These are phyloP conservation scores for Cytospora paraplurivora DNA, from an alignment of 2,329 filamentous ascomycete genomes.

Conservation along the genomic window DNA sequence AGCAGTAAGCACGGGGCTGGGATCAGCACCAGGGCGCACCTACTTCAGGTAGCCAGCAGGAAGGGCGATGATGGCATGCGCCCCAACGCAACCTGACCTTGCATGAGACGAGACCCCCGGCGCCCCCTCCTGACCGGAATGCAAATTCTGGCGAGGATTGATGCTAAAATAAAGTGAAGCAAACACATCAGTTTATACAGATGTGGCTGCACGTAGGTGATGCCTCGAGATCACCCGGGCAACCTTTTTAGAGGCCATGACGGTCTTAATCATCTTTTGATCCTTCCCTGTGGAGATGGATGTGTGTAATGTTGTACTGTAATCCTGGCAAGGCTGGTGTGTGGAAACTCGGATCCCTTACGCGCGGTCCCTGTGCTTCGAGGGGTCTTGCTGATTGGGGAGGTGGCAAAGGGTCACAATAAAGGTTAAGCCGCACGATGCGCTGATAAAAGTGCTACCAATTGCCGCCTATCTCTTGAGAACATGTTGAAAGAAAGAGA, in stretches of 20 bases:
- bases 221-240: background rate
- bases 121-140: background rate
- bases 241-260: background rate
- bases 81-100: background rate
- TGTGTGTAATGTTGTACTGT: background rate
- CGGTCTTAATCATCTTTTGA: background rate
- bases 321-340: background rate
- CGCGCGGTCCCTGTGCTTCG: background rate
- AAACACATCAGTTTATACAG: background rate
- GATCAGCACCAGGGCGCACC: background rate
- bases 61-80: background rate
- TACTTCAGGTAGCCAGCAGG: background rate
- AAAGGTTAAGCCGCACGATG: background rate
- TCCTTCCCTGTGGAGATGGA: background rate
- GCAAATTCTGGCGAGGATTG: background rate
- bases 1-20: too few species aligned
- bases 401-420: background rate
- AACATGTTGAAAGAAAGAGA: too few species aligned
- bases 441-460: background rate
- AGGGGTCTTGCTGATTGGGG: background rate
- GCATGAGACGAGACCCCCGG: background rate
- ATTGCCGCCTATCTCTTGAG: background rate
- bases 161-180: background rate
- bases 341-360: background rate
- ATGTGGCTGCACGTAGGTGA: background rate